phyloP scores from a whole-genome alignment of 768 basidiomycete species.

The Mycena maculata region DNA sequence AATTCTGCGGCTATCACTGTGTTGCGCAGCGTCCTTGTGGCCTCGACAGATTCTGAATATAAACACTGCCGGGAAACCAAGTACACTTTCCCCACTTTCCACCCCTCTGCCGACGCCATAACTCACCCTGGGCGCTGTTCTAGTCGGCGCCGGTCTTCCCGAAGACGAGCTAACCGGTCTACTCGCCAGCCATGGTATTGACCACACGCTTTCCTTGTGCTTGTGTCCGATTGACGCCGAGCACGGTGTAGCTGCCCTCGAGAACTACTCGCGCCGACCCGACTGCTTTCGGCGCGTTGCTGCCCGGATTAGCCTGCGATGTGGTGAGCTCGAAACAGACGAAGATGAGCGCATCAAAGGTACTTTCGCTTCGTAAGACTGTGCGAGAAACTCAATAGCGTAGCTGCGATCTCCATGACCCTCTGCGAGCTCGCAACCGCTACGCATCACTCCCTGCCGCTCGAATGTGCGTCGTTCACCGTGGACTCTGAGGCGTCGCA shows the following conservation, averaged over 20 bases:
- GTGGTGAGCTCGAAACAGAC: slow-evolving; percentile 67
- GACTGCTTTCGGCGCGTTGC: slow-evolving; percentile 75
- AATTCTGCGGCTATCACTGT: slow-evolving; percentile 24
- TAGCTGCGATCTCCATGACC: slow-evolving; percentile 83
- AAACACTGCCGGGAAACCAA: slow-evolving; percentile 19
- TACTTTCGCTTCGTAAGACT: slow-evolving; percentile 34
- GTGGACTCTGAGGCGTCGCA: slow-evolving; percentile 31
- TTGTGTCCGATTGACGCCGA: slow-evolving; percentile 6
- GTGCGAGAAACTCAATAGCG: background rate
- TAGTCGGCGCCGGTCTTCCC: background rate
- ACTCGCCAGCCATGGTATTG: slow-evolving; percentile 30
- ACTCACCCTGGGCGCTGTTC: slow-evolving; percentile 4
- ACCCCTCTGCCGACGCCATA: slow-evolving; percentile 3
- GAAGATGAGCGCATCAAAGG: slow-evolving; percentile 73
- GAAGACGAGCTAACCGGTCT: slow-evolving; percentile 25
- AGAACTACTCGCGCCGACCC: slow-evolving; percentile 57
- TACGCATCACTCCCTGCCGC: slow-evolving; percentile 70
- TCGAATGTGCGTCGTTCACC: slow-evolving; percentile 67
- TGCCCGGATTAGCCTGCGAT: slow-evolving; percentile 58
- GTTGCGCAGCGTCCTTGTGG: slow-evolving; percentile 26
- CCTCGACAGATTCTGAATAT: background rate
- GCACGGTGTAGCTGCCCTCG: slow-evolving; percentile 57
- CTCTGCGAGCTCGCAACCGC: slow-evolving; percentile 85
- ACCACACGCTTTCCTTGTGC: slow-evolving; percentile 3
- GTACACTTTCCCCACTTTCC: background rate